Evolutionary conservation across 768 basidiomycete species (phyloP).

Genomic region (Hericium alpestre): DNA sequence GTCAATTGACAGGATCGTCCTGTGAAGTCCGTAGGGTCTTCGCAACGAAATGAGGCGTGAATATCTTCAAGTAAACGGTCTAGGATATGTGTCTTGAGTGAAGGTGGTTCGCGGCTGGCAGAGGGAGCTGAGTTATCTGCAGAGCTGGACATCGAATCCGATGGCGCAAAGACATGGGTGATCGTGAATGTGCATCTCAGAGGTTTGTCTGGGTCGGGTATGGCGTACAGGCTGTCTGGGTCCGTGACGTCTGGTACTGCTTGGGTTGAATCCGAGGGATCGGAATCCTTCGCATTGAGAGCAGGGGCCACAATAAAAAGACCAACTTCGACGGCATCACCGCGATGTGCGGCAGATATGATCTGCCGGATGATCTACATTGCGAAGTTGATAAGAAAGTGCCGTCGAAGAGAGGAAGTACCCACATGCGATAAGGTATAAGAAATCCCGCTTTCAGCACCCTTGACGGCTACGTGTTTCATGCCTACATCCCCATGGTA

Average conservation of each 20-base stretch:
- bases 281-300: neutral
- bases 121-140: neutral
- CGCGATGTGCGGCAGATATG: constrained; percentile 50
- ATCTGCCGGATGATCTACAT: constrained; percentile 76
- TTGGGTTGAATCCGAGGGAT: neutral
- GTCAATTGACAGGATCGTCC: constrained; percentile 48
- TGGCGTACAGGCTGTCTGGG: constrained; percentile 4
- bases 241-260: constrained; percentile 11
- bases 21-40: constrained; percentile 31
- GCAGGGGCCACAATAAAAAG: constrained; percentile 40
- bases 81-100: constrained; percentile 43
- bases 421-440: constrained; percentile 81
- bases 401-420: constrained; percentile 10
- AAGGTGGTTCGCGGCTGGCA: constrained; percentile 24
- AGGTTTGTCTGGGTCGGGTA: constrained; percentile 23
- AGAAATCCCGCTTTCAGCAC: constrained; percentile 75
- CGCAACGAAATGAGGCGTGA: constrained; percentile 32
- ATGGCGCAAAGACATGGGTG: constrained; percentile 33
- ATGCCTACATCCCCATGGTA: constrained; percentile 84
- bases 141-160: constrained; percentile 5
- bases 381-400: constrained; percentile 10
- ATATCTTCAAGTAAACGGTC: constrained; percentile 52
- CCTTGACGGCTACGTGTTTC: constrained; percentile 77
- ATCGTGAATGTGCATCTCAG: constrained; percentile 50
- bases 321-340: constrained; percentile 82